Base-by-base conservation (phyloP, 441 rosid species). In the Populus trichocarpa region DNA sequence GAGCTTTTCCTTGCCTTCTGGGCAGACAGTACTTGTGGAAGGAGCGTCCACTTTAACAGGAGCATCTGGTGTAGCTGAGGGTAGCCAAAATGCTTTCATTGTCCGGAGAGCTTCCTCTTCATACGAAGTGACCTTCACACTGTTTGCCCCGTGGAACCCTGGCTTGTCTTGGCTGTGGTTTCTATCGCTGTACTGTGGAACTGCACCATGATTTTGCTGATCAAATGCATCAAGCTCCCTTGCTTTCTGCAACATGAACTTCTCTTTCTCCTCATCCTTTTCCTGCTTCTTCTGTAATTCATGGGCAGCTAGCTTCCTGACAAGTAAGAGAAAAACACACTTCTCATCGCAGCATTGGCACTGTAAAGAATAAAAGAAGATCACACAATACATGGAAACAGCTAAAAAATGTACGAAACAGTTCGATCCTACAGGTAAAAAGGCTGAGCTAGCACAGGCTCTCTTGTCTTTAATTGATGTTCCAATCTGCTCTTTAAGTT, bases 61-160 rank as follows among this genome's bases (percentile, higher is more conserved):
- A 75, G 97, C 98, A 79, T 83, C 97, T 1, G 98, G 98, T 16
- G 98, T 94, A 35, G 98, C 98, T 35, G 98, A 94, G 12, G 97
- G 97, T 70, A 94, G 90, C 96, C 95, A 94, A 86, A 92, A 94
- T 5, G 98, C 97, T 83, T 94, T 94, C 98, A 94, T 94, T n/a
- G 96, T 94, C 65, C 92, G 89, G 59, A 94, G 95, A 32, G 98
- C 98, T 82, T 94, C 96, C 78, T 89, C 98, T 84, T 94, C 97
- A 73, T 80, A 92, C 14, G 96, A 91, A 73, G 98, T 92, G 66
- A 78, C 88, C 77, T 92, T 94, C 85, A 94, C 97, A 76, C 97
- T 91, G 75, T 94, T 91, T 26, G 98, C 98, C 30, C 97, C 98
- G 32, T 94, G 97, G 80, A 92, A 94, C 53, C 93, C 92, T 68